Conservation (phyloP, 768 basidiomycete species). For the Chalciporus piperatus region DNA sequence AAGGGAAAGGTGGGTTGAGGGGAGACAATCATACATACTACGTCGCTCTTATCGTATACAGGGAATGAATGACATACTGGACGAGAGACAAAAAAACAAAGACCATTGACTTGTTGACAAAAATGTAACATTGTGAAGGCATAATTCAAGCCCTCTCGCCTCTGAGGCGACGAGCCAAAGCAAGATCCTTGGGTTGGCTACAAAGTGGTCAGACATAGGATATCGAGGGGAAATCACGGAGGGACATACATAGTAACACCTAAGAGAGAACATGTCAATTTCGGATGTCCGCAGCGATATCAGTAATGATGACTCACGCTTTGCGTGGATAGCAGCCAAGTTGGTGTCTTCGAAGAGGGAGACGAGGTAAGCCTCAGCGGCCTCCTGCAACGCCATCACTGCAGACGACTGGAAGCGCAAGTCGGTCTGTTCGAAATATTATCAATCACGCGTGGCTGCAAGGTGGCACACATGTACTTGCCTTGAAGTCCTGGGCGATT, state of each 20-base stretch:
- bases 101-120: not conserved
- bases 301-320: conserved; percentile 44
- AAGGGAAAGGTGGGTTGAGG: conserved; percentile 1
- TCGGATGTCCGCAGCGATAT: not conserved
- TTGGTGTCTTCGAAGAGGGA: conserved; percentile 87
- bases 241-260: conserved; percentile 56
- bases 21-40: conserved; percentile 31
- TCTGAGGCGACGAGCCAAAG: conserved; percentile 80
- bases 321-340: conserved; percentile 89
- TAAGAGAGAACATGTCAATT: conserved; percentile 19
- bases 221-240: not conserved
- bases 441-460: not conserved
- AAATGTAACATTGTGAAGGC: not conserved
- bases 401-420: conserved; percentile 96
- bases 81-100: conserved; percentile 8
- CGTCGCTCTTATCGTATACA: conserved; percentile 26
- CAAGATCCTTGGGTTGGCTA: conserved; percentile 87
- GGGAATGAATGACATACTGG: conserved; percentile 16
- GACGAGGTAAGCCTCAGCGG: conserved; percentile 86
- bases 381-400: conserved; percentile 91
- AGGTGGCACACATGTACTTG: conserved; percentile 21
- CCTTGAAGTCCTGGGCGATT: conserved; percentile 97
- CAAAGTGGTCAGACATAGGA: conserved; percentile 19
- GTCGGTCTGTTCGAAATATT: conserved; percentile 57
- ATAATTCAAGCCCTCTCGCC: conserved; percentile 72